Evolutionary conservation across 257 asterid genomes (phyloP).

Genomic region (Jacaranda mimosifolia): DNA sequence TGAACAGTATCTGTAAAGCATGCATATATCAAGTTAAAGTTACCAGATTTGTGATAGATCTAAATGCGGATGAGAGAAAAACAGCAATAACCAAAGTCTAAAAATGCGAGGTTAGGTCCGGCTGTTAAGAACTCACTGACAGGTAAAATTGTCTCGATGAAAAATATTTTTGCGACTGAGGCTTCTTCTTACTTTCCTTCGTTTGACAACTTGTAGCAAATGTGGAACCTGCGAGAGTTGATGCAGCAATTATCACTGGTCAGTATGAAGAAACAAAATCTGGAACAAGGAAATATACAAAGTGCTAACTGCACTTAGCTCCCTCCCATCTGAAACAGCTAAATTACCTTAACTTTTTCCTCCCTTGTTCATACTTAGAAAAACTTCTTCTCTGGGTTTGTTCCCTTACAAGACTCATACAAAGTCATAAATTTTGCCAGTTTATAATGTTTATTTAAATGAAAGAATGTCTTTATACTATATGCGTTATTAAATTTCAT

Average conservation of each 20-base stretch:
- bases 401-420: background rate
- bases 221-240: slow-evolving; percentile 77
- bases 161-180: slow-evolving; percentile 90
- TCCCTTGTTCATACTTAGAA: slow-evolving; percentile 8
- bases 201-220: slow-evolving; percentile 79
- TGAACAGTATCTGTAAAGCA: slow-evolving; percentile 75
- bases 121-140: slow-evolving; percentile 79
- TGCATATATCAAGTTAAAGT: slow-evolving; percentile 16
- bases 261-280: slow-evolving; percentile 18
- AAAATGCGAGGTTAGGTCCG: background rate
- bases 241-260: slow-evolving; percentile 18
- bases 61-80: background rate
- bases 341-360: slow-evolving; percentile 5
- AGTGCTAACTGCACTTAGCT: background rate
- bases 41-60: too few relatives aligned
- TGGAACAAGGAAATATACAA: slow-evolving; percentile 14
- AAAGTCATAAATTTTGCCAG: background rate
- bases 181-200: slow-evolving; percentile 75
- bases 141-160: slow-evolving; percentile 76
- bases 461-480: background rate
- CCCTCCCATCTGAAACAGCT: background rate
- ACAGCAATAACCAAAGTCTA: slow-evolving; percentile 21
- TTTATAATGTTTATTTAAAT: background rate
- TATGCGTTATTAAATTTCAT: background rate
- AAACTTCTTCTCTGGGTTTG: background rate